Evolutionary conservation across 2,329 filamentous ascomycete genomes (phyloP), one percentile per base, ranked within the genome.

Genomic region (Xylariales sp.): DNA sequence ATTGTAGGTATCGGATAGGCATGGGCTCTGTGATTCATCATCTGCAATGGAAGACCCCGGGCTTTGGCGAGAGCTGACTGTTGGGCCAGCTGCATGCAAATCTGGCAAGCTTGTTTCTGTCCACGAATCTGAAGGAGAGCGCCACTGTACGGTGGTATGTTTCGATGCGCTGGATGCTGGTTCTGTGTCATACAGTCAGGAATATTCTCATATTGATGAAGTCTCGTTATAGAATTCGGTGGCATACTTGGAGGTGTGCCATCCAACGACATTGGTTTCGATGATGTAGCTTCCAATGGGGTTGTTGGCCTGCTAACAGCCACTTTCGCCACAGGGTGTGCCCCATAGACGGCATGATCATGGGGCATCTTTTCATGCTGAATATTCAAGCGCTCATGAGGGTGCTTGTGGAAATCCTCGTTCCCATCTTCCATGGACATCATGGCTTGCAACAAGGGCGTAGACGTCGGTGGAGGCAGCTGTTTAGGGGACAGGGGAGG

Each of bases 81-180:
- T 20, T 59, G 55, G 33, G 52, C 53, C 35, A 59, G 40, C 27
- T 49, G 52, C 5, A 46, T 39, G 30, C 58, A 62, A 5, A 53
- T 36, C 14, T 53, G 49, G 27, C 59, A 62, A 16, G 52, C 49
- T 10, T 49, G 49, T 29, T 55, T 59, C n/a, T 47, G 35, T 6
- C 40, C 18, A 17, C 40, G 37, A 27, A n/a, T n/a, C n/a, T n/a
- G n/a, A n/a, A 41, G 21, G 6, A 44, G 40, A 35, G 37, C 18
- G 17, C 16, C 5, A 35, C 39, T 29, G 15, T 44, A 32, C 15
- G 34, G 20, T 13, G 34, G 17, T 14, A 29, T 31, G 18, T 41
- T 45, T 2, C 37, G 31, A 5, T 29, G 35, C 8, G 14, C n/a
- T 10, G 31, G 13, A 23, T 11, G 15, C 14, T 36, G 23, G 33